Evolutionary conservation across 306 rosid species (phyloP).

Genomic region (Citrullus amarus): DNA sequence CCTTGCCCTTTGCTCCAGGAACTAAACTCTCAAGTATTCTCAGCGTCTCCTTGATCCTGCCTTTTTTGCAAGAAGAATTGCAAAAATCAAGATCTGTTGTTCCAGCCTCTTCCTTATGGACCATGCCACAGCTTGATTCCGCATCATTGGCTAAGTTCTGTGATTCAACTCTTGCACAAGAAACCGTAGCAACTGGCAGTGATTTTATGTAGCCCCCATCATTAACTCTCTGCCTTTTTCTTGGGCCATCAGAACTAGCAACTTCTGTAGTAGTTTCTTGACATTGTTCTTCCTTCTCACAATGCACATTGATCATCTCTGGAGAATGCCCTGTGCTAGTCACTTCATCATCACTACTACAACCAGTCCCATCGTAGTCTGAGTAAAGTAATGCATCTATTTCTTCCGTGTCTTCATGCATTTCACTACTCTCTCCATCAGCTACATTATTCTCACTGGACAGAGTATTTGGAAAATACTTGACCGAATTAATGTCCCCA

Average conservation of each 20-base stretch:
- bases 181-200: constrained; percentile 24
- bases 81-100: constrained; percentile 9
- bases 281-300: constrained; percentile 22
- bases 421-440: constrained; percentile 53
- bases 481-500: constrained; percentile 15
- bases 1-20: constrained; percentile 76
- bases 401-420: constrained; percentile 86
- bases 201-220: constrained; percentile 32
- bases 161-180: constrained; percentile 24
- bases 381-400: constrained; percentile 78
- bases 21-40: constrained; percentile 50
- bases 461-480: constrained; percentile 19
- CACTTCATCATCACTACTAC: constrained; percentile 55
- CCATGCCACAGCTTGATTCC: constrained; percentile 32
- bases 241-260: constrained; percentile 33
- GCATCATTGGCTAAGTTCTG: constrained; percentile 30
- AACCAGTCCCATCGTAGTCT: constrained; percentile 30
- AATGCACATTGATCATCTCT: constrained; percentile 14
- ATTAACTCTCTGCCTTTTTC: constrained; percentile 49
- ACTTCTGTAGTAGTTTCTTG: constrained; percentile 31
- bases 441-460: constrained; percentile 28
- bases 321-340: constrained; percentile 66
- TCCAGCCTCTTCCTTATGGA: constrained; percentile 20
- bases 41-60: constrained; percentile 40
- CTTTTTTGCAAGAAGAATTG: constrained; percentile 30